Conservation (phyloP, 1,284 basidiomycete genomes). For the Austroboletus niveus region DNA sequence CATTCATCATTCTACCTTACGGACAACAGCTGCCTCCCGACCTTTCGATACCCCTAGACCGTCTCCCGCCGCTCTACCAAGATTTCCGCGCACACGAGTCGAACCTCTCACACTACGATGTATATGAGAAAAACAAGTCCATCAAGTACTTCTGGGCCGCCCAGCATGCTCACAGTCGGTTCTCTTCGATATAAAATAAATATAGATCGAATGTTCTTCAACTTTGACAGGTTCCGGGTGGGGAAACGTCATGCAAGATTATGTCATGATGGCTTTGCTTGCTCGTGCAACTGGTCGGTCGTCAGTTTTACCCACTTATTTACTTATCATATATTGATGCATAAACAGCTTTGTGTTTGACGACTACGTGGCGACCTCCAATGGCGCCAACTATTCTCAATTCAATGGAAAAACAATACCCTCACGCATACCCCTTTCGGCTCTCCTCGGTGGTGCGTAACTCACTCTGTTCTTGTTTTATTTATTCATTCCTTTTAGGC, state of each 20-base stretch:
- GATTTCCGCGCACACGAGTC: slow-evolving; percentile 17
- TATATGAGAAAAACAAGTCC: slow-evolving; percentile 15
- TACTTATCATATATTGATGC: neutral
- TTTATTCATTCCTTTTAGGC: slow-evolving; percentile 22
- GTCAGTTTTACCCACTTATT: slow-evolving; percentile 24
- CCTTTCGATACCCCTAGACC: too few relatives aligned
- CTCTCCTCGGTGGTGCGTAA: slow-evolving; percentile 28
- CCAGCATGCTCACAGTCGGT: slow-evolving; percentile 27
- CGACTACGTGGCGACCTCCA: slow-evolving; percentile 37
- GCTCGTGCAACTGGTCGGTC: slow-evolving; percentile 33
- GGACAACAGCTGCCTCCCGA: too few relatives aligned
- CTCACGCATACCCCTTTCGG: slow-evolving; percentile 37
- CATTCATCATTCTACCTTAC: too few relatives aligned
- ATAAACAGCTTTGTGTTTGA: slow-evolving; percentile 38
- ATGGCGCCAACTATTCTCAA: slow-evolving; percentile 29
- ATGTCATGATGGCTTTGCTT: slow-evolving; percentile 34
- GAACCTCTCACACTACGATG: slow-evolving; percentile 22
- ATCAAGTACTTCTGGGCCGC: slow-evolving; percentile 31
- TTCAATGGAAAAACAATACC: slow-evolving; percentile 35
- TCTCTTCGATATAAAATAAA: too few relatives aligned
- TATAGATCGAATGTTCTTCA: neutral
- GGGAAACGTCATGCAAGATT: slow-evolving; percentile 45
- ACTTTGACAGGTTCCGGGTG: slow-evolving; percentile 35
- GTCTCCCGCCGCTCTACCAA: slow-evolving; percentile 25
- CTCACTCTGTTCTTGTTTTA: neutral